These are phyloP conservation scores for Fusarium torreyae DNA, from an alignment of 2,329 filamentous ascomycete species.

Conservation along the genomic window DNA sequence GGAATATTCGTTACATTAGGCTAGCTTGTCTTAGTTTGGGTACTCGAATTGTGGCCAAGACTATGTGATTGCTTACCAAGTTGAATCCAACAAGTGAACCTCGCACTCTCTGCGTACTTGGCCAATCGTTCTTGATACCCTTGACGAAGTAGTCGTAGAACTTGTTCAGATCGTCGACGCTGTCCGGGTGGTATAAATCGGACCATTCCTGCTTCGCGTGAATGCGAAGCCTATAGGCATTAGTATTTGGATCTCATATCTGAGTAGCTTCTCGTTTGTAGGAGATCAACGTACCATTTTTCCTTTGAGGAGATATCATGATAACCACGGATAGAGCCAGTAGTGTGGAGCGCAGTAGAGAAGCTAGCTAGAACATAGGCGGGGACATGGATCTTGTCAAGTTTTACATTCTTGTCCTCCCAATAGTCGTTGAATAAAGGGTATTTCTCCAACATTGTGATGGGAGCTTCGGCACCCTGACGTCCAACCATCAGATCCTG, in stretches of 20 bases:
- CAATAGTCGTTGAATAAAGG: constrained; percentile 4
- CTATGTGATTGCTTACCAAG: neutral
- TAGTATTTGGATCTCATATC: too few relatives aligned
- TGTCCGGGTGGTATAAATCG: constrained; percentile 5
- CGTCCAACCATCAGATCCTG: constrained; percentile 1
- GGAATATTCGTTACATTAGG: constrained; percentile 3
- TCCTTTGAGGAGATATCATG: constrained; percentile 1
- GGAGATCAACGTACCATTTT: neutral
- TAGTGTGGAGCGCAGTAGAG: neutral
- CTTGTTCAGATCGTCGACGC: constrained; percentile 1
- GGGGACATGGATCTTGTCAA: neutral
- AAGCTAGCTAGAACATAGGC: constrained; percentile 5
- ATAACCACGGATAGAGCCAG: neutral
- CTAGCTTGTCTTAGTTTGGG: neutral
- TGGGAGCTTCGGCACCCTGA: neutral
- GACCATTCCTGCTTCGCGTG: constrained; percentile 14
- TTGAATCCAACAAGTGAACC: constrained; percentile 2
- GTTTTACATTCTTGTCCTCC: constrained; percentile 8
- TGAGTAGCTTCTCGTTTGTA: too few relatives aligned
- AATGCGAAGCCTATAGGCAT: neutral
- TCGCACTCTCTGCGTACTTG: neutral
- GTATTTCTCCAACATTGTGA: constrained; percentile 1
- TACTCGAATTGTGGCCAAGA: accelerated
- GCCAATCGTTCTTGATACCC: neutral
- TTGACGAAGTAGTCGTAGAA: constrained; percentile 12